Percentiles rank a stretch among this genome's conserved stretches.
Conservation (phyloP, 164 flowering plant species). For the Amborella trichopoda region DNA sequence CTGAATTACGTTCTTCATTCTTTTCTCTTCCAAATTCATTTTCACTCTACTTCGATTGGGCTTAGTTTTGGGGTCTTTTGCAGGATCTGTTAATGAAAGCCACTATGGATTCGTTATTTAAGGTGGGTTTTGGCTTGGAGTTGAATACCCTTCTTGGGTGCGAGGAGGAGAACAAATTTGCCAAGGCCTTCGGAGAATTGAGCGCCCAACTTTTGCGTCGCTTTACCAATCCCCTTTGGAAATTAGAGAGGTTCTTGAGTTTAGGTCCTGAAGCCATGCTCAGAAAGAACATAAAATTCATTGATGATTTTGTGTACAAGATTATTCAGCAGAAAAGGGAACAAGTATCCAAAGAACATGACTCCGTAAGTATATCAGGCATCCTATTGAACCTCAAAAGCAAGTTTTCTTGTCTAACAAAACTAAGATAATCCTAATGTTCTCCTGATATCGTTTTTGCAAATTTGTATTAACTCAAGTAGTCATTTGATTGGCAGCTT, state of each 20-base stretch:
- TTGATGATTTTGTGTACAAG: constrained; percentile 17
- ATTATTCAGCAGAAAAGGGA: constrained; percentile 19
- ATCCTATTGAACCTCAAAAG: too few relatives aligned
- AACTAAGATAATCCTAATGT: too few relatives aligned
- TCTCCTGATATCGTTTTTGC: too few relatives aligned
- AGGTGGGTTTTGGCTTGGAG: constrained; percentile 10
- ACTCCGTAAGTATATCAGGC: constrained; percentile 12
- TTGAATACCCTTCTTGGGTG: constrained; percentile 5
- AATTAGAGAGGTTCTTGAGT: constrained; percentile 17
- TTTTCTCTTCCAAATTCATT: too few relatives aligned
- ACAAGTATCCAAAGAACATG: constrained; percentile 11
- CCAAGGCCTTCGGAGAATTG: constrained; percentile 16
- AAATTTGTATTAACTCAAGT: too few relatives aligned
- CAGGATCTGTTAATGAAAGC: constrained; percentile 11
- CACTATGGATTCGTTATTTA: constrained; percentile 6
- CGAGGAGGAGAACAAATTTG: constrained; percentile 2
- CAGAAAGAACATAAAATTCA: constrained; percentile 15
- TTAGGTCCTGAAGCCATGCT: constrained; percentile 21
- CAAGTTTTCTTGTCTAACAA: too few relatives aligned
- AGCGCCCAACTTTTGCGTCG: constrained; percentile 8
- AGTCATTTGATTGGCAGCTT: too few relatives aligned
- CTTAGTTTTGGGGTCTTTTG: too few relatives aligned
- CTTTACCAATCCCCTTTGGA: constrained; percentile 20
- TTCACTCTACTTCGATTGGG: too few relatives aligned
- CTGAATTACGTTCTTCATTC: too few relatives aligned